Evolutionary conservation across 1,284 basidiomycete genomes (phyloP), one percentile per base, ranked within the genome.

Genomic region (Naganishia sp.): DNA sequence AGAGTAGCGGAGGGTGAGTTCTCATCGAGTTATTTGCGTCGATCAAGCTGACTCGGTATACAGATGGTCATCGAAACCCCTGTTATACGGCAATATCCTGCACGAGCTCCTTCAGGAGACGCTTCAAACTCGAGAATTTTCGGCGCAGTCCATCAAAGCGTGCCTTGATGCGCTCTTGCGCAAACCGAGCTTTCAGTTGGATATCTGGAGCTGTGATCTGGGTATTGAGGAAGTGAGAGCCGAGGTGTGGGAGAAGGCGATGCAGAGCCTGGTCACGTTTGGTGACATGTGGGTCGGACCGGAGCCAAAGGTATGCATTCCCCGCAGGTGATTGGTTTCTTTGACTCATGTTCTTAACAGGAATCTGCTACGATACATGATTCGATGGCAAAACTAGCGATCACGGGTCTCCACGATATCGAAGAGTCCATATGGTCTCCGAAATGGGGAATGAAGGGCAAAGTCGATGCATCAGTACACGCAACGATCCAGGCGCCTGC

Each of bases 401-500:
- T 97, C 60, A 83, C 85, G 10, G 82, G 86, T 28, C 77, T 94
- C 2, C 85, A 90, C 69, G 94, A 94, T 67, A 85, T 96, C 47
- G 96, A 99, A 81, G 95, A 99, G 77, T 94, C 98, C 71, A 95
- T 99, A 68, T 96, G 92, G 90, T 94, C 91, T 0, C 94, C 96
- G 0, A 89, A 88, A 13, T 96, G 90, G 75, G 96, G 95, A 0
- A 83, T 99, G 46, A 97, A 95, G 77, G 96, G 95, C 25, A 98
- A 97, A 79, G 82, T 99, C 21, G 95, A 99, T 72, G 94, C 90
- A 0, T 92, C 89, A 4, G 87, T 97, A 0, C 85, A 92, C 71
- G 85, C 86, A 0, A 77, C 85, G 13, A 84, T 92, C 41, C 84
- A 52, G 9, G 35, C 31, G 10, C 45, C 28, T 23, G 28, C 47